Percentiles rank a stretch among this genome's conserved stretches.
phyloP scores from a whole-genome alignment of 2,329 filamentous ascomycete species.

The Hysterium pulicare region DNA sequence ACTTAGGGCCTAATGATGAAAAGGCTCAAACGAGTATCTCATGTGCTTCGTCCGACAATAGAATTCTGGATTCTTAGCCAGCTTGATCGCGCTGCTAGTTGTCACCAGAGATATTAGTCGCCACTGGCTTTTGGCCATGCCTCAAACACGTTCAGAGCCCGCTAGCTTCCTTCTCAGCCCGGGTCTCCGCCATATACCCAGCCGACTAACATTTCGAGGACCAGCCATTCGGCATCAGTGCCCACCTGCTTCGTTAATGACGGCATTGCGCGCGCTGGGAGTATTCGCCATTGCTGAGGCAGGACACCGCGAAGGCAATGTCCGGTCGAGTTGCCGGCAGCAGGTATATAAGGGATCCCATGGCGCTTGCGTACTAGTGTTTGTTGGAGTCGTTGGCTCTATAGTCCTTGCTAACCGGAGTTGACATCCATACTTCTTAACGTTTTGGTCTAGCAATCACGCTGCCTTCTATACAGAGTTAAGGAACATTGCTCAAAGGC shows the following conservation, averaged over 20 bases:
- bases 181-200: slow-evolving; percentile 9
- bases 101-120: too few relatives aligned
- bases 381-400: slow-evolving; percentile 6
- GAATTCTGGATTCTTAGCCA: too few relatives aligned
- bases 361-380: slow-evolving; percentile 4
- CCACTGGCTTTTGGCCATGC: slow-evolving; percentile 13
- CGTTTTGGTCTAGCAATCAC: slow-evolving; percentile 11
- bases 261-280: slow-evolving; percentile 8
- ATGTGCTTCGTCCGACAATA: too few relatives aligned
- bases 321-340: slow-evolving; percentile 15
- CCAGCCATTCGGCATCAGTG: slow-evolving; percentile 7
- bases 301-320: slow-evolving; percentile 15
- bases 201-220: too few relatives aligned
- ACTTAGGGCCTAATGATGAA: too few relatives aligned
- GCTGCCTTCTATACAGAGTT: too few relatives aligned
- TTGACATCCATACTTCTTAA: slow-evolving; percentile 16
- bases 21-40: too few relatives aligned
- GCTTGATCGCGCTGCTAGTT: too few relatives aligned
- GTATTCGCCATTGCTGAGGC: slow-evolving; percentile 12
- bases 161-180: slow-evolving; percentile 12
- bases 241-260: slow-evolving; percentile 4
- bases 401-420: slow-evolving; percentile 13
- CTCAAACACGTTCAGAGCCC: slow-evolving; percentile 16
- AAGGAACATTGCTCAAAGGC: too few relatives aligned
- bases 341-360: slow-evolving; percentile 18